phyloP scores from a whole-genome alignment of 169 alveolate genomes.

The Perkinsus chesapeaki region DNA sequence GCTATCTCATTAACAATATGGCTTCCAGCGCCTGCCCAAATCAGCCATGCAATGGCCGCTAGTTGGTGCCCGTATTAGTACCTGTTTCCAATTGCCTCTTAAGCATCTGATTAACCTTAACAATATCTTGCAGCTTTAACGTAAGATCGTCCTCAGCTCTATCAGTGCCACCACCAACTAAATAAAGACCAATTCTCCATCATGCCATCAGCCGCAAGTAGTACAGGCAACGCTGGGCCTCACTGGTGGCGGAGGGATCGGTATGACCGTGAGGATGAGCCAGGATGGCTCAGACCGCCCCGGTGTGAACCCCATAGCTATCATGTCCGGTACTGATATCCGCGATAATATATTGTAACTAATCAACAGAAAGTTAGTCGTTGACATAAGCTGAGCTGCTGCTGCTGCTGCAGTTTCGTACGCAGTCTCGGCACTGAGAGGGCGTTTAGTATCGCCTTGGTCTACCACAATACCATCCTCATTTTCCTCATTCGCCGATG shows the following conservation, averaged over 20 bases:
- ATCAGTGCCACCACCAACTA: slow-evolving; percentile 39
- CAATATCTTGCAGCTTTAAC: slow-evolving; percentile 86
- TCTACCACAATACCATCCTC: slow-evolving; percentile 21
- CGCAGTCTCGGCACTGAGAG: slow-evolving; percentile 46
- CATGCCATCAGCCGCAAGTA: neutral
- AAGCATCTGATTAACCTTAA: slow-evolving; percentile 82
- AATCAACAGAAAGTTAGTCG: neutral
- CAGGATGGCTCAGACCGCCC: slow-evolving; percentile 86
- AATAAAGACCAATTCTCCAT: neutral
- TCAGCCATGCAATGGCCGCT: no score
- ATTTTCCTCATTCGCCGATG: neutral
- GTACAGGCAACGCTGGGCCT: slow-evolving; percentile 94
- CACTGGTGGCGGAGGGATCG: slow-evolving; percentile 99
- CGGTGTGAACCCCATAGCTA: slow-evolving; percentile 87
- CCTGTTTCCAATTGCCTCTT: slow-evolving; percentile 71
- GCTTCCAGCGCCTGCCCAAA: slow-evolving; percentile 73
- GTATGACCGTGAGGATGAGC: slow-evolving; percentile 87
- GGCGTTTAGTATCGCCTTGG: slow-evolving; percentile 16
- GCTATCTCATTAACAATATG: slow-evolving; percentile 84
- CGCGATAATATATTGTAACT: slow-evolving; percentile 54
- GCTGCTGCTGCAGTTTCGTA: neutral
- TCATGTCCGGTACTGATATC: slow-evolving; percentile 78
- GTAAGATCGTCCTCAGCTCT: slow-evolving; percentile 97
- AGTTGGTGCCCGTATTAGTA: no score
- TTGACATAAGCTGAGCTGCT: neutral